These are phyloP conservation scores for Ogataea corticis DNA, from an alignment of 805 yeast genomes.

Conservation along the genomic window DNA sequence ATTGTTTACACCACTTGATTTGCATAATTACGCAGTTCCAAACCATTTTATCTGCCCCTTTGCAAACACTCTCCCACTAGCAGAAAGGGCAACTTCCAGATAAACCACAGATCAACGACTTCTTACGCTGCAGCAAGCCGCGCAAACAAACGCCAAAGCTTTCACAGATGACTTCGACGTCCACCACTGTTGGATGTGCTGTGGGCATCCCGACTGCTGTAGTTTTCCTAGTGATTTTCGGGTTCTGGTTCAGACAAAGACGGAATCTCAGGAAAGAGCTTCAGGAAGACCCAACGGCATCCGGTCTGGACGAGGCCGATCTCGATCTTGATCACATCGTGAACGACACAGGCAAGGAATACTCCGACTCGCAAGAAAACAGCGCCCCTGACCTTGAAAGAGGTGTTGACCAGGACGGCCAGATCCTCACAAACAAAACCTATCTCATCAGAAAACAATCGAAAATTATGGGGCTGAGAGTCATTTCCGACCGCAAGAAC, in stretches of 20 bases:
- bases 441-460: slow-evolving; percentile 24
- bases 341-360: slow-evolving; percentile 11
- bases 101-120: no score
- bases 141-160: neutral
- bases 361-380: slow-evolving; percentile 2
- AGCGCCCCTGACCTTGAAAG: slow-evolving; percentile 3
- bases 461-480: slow-evolving; percentile 28
- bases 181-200: slow-evolving; percentile 51
- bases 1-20: no score
- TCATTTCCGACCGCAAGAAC: slow-evolving; percentile 11
- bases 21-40: no score
- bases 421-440: slow-evolving; percentile 13
- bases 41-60: no score
- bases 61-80: no score
- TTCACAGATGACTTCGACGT: slow-evolving; percentile 24
- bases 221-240: slow-evolving; percentile 36
- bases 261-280: slow-evolving; percentile 39
- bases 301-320: slow-evolving; percentile 39
- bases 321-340: slow-evolving; percentile 36
- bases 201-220: slow-evolving; percentile 52
- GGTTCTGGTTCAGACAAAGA: slow-evolving; percentile 41
- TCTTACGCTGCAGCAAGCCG: neutral
- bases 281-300: slow-evolving; percentile 31
- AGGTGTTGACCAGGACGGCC: slow-evolving; percentile 6
- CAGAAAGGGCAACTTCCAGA: no score